Conservation (phyloP, 768 basidiomycete species). For the Clitopilus passeckerianus region DNA sequence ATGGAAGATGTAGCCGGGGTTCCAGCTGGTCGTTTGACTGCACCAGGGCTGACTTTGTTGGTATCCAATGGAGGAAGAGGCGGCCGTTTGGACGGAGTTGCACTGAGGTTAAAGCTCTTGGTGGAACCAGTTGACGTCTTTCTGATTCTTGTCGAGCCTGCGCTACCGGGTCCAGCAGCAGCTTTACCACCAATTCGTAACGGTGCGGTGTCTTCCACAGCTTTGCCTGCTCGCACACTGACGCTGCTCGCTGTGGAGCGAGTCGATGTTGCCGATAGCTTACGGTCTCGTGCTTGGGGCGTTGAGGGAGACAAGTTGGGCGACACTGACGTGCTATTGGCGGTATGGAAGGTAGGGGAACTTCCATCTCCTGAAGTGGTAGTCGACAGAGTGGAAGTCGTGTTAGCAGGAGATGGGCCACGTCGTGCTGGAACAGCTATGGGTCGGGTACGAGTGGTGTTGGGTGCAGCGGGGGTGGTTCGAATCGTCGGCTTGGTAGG, state of each 20-base stretch:
- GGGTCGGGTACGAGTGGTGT: conserved; percentile 13
- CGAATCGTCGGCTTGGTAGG: conserved; percentile 4
- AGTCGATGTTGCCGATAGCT: conserved; percentile 25
- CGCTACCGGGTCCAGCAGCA: not conserved
- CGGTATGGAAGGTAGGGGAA: conserved; percentile 37
- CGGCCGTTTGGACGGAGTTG: conserved; percentile 21
- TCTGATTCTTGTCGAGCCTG: conserved; percentile 5
- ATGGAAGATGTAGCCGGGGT: conserved; percentile 14
- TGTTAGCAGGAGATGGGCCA: not conserved
- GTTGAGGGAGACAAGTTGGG: conserved; percentile 15
- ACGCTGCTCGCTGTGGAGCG: conserved; percentile 11
- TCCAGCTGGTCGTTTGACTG: conserved; percentile 12
- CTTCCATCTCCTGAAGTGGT: conserved; percentile 12
- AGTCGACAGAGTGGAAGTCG: conserved; percentile 10
- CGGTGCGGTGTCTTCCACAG: conserved; percentile 3
- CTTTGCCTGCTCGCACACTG: conserved; percentile 8
- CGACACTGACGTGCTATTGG: conserved; percentile 19
- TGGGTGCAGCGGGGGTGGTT: conserved; percentile 12
- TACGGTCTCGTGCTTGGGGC: conserved; percentile 19
- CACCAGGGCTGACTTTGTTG: conserved; percentile 22
- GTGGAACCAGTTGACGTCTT: conserved; percentile 16
- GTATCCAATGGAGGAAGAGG: conserved; percentile 26
- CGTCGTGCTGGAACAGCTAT: not conserved
- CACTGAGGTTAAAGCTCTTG: conserved; percentile 10
- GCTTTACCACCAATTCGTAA: conserved; percentile 3